Percentiles rank a stretch among this genome's conserved stretches.
Conservation (phyloP, 768 basidiomycete genomes). For the Naganishia antarctica region DNA sequence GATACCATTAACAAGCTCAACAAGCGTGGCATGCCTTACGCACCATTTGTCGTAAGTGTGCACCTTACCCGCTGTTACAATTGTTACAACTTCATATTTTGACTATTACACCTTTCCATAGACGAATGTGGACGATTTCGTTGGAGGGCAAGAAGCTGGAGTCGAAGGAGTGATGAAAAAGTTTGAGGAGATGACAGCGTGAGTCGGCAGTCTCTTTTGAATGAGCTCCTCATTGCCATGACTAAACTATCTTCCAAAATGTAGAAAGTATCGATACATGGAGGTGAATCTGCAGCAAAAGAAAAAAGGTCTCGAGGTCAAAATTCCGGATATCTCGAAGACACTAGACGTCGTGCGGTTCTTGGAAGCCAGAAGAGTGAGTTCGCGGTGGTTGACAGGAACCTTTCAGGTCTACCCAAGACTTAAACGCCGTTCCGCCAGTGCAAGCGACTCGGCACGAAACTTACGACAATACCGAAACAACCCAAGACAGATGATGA, state of each 20-base stretch:
- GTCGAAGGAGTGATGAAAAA: constrained; percentile 70
- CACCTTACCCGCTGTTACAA: background rate
- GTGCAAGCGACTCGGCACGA: constrained; percentile 28
- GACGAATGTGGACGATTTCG: constrained; percentile 80
- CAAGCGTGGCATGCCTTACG: constrained; percentile 87
- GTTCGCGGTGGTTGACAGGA: too few relatives aligned
- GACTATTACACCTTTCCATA: constrained; percentile 45
- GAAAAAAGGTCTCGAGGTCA: constrained; percentile 73
- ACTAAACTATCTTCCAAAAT: background rate
- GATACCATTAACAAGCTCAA: constrained; percentile 56
- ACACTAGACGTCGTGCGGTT: constrained; percentile 84
- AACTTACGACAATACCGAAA: constrained; percentile 24
- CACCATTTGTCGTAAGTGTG: constrained; percentile 78
- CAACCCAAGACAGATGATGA: background rate
- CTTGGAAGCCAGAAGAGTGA: constrained; percentile 65
- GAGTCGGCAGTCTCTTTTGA: constrained; percentile 48
- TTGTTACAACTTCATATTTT: background rate
- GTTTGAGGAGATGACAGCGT: constrained; percentile 93
- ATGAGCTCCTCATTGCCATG: background rate
- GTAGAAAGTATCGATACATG: constrained; percentile 98
- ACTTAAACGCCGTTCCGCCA: background rate
- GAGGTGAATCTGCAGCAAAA: constrained; percentile 77
- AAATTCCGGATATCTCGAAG: constrained; percentile 93
- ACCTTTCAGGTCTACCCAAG: background rate
- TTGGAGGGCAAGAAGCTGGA: constrained; percentile 71